Percentiles rank a stretch among this genome's conserved stretches.
These are phyloP conservation scores for Solanum megistacrolobum DNA, from an alignment of 257 asterid genomes.

Conservation along the genomic window DNA sequence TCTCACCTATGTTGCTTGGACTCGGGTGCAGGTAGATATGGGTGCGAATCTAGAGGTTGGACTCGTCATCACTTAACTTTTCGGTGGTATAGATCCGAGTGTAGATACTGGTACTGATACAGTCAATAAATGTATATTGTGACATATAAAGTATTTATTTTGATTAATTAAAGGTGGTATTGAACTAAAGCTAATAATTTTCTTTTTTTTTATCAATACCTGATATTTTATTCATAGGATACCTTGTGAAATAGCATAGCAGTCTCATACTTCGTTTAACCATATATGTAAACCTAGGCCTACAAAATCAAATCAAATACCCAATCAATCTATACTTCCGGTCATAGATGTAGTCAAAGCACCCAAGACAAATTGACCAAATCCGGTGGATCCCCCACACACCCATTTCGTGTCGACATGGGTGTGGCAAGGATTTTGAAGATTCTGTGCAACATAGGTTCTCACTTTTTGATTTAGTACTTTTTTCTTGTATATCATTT, in stretches of 20 bases:
- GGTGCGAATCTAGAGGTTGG: neutral
- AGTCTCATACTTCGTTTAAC: neutral
- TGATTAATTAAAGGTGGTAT: neutral
- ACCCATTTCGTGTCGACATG: neutral
- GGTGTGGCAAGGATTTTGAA: neutral
- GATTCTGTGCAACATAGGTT: neutral
- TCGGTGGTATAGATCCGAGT: neutral
- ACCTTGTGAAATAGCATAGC: neutral
- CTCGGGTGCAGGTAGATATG: neutral
- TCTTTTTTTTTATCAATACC: neutral
- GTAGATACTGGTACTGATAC: neutral
- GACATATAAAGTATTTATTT: neutral
- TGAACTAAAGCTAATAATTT: neutral
- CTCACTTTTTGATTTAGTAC: neutral
- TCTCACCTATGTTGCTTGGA: neutral
- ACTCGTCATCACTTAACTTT: neutral
- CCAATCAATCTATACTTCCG: neutral
- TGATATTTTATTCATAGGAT: neutral
- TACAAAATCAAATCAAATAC: neutral
- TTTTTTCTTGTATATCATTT: neutral
- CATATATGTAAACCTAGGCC: neutral
- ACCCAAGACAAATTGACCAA: neutral
- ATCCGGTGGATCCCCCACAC: neutral
- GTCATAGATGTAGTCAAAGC: neutral
- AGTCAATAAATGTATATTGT: neutral